These are phyloP conservation scores for Kalmanozyma brasiliensis DNA, from an alignment of 1,284 basidiomycete species.

Conservation along the genomic window DNA sequence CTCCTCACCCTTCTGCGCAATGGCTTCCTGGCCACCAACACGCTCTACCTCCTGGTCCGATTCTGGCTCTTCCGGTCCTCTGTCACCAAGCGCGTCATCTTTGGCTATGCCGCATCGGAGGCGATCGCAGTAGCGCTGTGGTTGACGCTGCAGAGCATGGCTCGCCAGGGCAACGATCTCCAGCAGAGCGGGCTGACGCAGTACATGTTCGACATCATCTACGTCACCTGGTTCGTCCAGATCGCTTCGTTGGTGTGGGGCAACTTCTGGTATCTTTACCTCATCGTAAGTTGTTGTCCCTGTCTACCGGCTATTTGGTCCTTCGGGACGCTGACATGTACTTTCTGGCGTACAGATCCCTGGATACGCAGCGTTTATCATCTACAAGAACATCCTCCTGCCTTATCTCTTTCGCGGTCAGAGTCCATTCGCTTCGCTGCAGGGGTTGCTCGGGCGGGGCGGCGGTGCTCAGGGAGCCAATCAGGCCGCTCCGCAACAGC, in stretches of 20 bases:
- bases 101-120: constrained; percentile 59
- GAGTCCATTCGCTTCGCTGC: constrained; percentile 42
- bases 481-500: constrained; percentile 22
- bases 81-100: constrained; percentile 28
- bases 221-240: constrained; percentile 69
- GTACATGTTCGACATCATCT: constrained; percentile 69
- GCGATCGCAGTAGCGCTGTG: constrained; percentile 58
- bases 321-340: too few relatives aligned
- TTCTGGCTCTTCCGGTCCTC: constrained; percentile 48
- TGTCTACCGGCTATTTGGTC: too few relatives aligned
- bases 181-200: constrained; percentile 64
- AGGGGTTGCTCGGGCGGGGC: constrained; percentile 11
- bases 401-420: constrained; percentile 60
- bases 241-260: constrained; percentile 61
- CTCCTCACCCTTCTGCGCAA: constrained; percentile 51
- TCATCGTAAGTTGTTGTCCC: constrained; percentile 54
- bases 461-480: constrained; percentile 7
- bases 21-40: constrained; percentile 62
- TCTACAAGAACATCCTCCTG: constrained; percentile 58
- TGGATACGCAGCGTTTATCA: constrained; percentile 62
- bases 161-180: constrained; percentile 63
- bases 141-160: constrained; percentile 64
- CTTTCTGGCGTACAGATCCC: too few relatives aligned
- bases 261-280: constrained; percentile 66
- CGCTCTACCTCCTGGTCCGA: constrained; percentile 52